These are phyloP conservation scores for Drechslerella stenobrocha DNA, from an alignment of 2,329 filamentous ascomycete species.

Conservation along the genomic window DNA sequence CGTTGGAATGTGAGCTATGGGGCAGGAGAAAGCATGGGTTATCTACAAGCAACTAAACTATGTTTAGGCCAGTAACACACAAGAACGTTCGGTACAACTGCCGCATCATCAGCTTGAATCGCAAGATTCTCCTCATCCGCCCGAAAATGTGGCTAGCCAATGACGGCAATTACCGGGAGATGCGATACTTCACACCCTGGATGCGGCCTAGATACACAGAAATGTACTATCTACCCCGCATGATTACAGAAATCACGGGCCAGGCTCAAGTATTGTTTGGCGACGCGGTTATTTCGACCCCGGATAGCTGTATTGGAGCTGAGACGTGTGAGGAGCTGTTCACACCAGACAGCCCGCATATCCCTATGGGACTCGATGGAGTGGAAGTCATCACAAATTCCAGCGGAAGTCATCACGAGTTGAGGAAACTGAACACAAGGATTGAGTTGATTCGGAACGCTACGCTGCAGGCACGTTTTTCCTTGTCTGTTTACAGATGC, in stretches of 20 bases:
- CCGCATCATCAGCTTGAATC: slow-evolving; percentile 67
- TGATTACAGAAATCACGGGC: slow-evolving; percentile 63
- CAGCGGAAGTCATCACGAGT: slow-evolving; percentile 68
- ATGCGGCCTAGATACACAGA: slow-evolving; percentile 64
- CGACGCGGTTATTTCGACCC: slow-evolving; percentile 66
- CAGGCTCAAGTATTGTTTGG: slow-evolving; percentile 67
- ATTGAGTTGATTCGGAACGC: slow-evolving; percentile 69
- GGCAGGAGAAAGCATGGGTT: neutral
- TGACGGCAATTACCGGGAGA: slow-evolving; percentile 69
- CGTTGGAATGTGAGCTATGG: slow-evolving; percentile 59
- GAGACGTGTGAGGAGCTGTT: slow-evolving; percentile 73
- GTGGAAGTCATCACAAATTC: slow-evolving; percentile 74
- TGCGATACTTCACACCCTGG: slow-evolving; percentile 69
- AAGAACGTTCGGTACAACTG: slow-evolving; percentile 68
- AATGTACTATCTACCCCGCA: slow-evolving; percentile 66
- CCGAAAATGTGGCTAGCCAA: slow-evolving; percentile 73
- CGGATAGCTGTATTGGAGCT: slow-evolving; percentile 66
- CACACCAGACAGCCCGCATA: slow-evolving; percentile 64
- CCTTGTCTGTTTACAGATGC: too few species aligned
- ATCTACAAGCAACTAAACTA: neutral
- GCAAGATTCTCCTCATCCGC: slow-evolving; percentile 70
- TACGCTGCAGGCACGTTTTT: slow-evolving; percentile 61
- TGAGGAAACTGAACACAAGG: slow-evolving; percentile 68
- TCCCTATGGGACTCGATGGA: slow-evolving; percentile 68
- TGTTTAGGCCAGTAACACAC: slow-evolving; percentile 63